phyloP scores from a whole-genome alignment of 768 basidiomycete species.

The Macrolepiota albuminosa region DNA sequence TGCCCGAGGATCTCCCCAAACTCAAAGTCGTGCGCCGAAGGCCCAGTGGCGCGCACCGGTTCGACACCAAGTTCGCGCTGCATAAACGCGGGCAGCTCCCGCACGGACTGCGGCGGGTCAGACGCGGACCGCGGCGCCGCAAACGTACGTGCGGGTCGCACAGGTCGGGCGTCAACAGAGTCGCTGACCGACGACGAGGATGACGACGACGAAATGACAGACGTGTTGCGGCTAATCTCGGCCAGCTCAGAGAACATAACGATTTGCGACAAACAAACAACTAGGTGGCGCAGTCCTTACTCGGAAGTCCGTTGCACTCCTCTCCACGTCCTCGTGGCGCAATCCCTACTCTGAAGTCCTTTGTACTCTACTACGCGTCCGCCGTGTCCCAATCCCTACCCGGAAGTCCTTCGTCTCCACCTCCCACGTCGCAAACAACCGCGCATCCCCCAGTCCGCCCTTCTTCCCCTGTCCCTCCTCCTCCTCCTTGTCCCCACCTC shows the following conservation, averaged over 20 bases:
- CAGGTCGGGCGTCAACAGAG: conserved; percentile 24
- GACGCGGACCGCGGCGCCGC: conserved; percentile 58
- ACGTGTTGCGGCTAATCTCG: conserved; percentile 70
- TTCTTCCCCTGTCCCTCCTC: conserved; percentile 19
- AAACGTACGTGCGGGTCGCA: conserved; percentile 58
- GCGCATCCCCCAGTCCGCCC: conserved; percentile 44
- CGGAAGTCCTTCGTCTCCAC: conserved; percentile 47
- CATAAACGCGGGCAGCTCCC: conserved; percentile 43
- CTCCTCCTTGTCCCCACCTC: conserved; percentile 25
- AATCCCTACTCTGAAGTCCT: neutral
- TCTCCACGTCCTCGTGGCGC: neutral
- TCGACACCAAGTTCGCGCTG: conserved; percentile 47
- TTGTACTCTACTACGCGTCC: conserved; percentile 18
- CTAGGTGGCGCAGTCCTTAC: conserved; percentile 22
- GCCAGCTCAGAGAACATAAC: conserved; percentile 32
- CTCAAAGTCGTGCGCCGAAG: conserved; percentile 59
- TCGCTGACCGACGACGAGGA: conserved; percentile 42
- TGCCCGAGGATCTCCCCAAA: conserved; percentile 74
- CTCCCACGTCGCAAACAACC: conserved; percentile 54
- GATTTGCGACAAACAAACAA: neutral
- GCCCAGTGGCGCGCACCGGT: conserved; percentile 12
- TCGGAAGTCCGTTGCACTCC: conserved; percentile 28
- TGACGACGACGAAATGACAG: conserved; percentile 67
- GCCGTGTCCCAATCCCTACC: conserved; percentile 27
- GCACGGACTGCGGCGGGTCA: conserved; percentile 4